Conservation (phyloP, 768 basidiomycete species). For the Mycena galericulata region DNA sequence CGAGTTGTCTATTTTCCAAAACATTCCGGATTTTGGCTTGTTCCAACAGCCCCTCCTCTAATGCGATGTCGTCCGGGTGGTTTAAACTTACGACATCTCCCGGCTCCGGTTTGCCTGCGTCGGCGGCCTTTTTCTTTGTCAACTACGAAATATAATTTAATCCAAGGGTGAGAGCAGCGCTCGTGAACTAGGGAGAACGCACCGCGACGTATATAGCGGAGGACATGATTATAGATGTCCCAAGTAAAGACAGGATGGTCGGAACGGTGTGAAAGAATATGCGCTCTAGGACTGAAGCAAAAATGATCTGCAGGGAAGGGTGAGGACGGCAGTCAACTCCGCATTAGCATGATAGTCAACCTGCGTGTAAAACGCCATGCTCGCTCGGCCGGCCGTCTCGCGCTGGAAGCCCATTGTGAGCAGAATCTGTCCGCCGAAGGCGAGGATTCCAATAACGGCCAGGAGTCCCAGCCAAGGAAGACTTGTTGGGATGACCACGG, state of each 20-base stretch:
- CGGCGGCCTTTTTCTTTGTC: slow-evolving; percentile 21
- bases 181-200: slow-evolving; percentile 39
- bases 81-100: not conserved
- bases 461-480: slow-evolving; percentile 60
- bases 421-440: slow-evolving; percentile 65
- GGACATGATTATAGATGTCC: slow-evolving; percentile 72
- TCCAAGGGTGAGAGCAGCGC: not conserved
- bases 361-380: slow-evolving; percentile 68
- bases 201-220: slow-evolving; percentile 78
- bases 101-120: not conserved
- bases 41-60: slow-evolving; percentile 24
- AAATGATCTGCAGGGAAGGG: slow-evolving; percentile 64
- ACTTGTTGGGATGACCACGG: slow-evolving; percentile 59
- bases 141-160: slow-evolving; percentile 2
- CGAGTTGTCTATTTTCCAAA: not conserved
- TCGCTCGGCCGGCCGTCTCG: slow-evolving; percentile 73
- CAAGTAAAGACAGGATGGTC: slow-evolving; percentile 68
- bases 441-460: slow-evolving; percentile 63
- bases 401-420: slow-evolving; percentile 71
- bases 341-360: slow-evolving; percentile 44
- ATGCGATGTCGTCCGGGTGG: not conserved
- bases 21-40: not conserved
- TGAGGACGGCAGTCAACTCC: not conserved
- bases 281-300: slow-evolving; percentile 72
- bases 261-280: slow-evolving; percentile 72